Conservation (phyloP, 2,329 filamentous ascomycete species). For the Ophidiomyces ophidiicola region DNA sequence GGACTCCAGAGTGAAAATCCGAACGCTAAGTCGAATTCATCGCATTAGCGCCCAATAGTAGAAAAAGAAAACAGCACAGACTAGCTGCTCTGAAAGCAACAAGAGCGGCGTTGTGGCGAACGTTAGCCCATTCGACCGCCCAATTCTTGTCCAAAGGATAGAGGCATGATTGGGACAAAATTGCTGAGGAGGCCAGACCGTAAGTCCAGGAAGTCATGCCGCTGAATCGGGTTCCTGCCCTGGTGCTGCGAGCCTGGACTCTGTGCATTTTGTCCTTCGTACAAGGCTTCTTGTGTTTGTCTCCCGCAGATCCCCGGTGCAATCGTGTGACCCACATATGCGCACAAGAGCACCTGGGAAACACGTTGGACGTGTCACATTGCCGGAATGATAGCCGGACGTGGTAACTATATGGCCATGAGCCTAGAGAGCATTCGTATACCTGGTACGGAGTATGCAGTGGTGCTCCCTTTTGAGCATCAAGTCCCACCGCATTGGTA, state of each 20-base stretch:
- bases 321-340: neutral
- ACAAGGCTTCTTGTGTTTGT: neutral
- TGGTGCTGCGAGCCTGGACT: neutral
- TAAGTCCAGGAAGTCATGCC: too few species aligned
- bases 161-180: too few species aligned
- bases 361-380: conserved; percentile 12
- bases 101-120: too few species aligned
- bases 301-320: conserved; percentile 5
- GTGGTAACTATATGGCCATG: too few species aligned
- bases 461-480: too few species aligned
- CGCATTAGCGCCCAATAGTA: neutral
- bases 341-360: conserved; percentile 9
- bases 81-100: neutral
- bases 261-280: neutral
- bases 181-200: too few species aligned
- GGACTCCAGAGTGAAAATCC: neutral
- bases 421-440: too few species aligned
- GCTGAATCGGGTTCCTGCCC: neutral
- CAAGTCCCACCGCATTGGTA: conserved; percentile 2
- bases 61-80: neutral
- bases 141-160: too few species aligned
- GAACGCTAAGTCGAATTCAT: neutral
- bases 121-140: too few species aligned
- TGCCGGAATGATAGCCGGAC: conserved; percentile 9
- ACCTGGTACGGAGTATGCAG: too few species aligned